Base-by-base conservation (phyloP, 768 basidiomycete genomes). In the Kwoniella newhampshirensis region DNA sequence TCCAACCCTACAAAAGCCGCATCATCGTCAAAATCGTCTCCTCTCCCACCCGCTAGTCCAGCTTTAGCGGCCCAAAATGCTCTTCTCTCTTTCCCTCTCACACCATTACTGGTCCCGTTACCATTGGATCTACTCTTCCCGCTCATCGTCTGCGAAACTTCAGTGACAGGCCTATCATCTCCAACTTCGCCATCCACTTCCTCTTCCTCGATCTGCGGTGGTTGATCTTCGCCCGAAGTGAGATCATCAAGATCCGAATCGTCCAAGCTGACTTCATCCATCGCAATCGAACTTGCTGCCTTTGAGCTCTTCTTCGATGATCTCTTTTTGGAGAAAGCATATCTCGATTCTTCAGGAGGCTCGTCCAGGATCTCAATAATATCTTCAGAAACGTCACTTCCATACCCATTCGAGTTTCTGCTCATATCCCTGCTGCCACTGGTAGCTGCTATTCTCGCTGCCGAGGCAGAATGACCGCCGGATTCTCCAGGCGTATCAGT, bases 61-160 rank as follows among this genome's bases (percentile, higher is more conserved):
- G 57, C 67, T 53, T 69, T 69, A 17, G 64, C 47, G 6, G 58
- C 58, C 67, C 67, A 69, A 41, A 69, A 69, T 15, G 62, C 67
- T 28, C 57, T 53, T 51, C 54, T 69, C 13, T 68, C 58, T 39
- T 54, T 65, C 2, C 50, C 44, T 12, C 56, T 59, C 9, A 35
- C 43, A 7, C 25, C 39, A n/a, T n/a, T 23, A n/a, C 21, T 42
- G 7, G 40, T 23, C 32, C 32, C 32, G 32, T 6, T 6, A 32
- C 32, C 43, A 9, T 46, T 43, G 11, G 9, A 18, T 8, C 26
- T 2, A 11, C 25, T 7, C 45, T 45, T 4, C 5, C 27, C 8
- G 21, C 30, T 46, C 26, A 3, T 30, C 45, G 26, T 46, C 43
- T 46, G 44, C n/a, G 39, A 20, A 9, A 5, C 32, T n/a, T 41